Percentiles rank a stretch among this genome's conserved stretches.
phyloP scores from a whole-genome alignment of 305 asterid species.

The Fraxinus dipetala region DNA sequence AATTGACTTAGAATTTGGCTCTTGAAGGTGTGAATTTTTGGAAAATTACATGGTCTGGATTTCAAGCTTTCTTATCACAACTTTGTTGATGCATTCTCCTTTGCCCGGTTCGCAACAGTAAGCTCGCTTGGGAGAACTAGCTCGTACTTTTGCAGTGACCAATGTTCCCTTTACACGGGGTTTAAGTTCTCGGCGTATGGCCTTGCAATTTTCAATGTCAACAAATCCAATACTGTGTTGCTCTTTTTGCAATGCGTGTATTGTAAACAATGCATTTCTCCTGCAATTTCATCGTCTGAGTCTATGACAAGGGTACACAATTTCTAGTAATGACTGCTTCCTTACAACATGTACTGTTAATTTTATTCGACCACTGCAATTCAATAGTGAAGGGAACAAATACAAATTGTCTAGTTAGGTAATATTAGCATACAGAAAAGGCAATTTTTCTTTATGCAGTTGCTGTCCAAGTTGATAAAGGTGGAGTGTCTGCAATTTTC shows the following conservation, averaged over 20 bases:
- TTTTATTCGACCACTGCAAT: neutral
- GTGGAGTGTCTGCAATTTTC: conserved; percentile 56
- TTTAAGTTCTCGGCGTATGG: neutral
- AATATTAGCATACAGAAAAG: neutral
- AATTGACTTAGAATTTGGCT: neutral
- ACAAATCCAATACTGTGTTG: neutral
- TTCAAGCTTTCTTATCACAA: neutral
- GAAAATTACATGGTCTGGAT: neutral
- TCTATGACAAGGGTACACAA: neutral
- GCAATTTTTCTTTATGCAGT: neutral
- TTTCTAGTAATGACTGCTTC: neutral
- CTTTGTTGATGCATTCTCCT: neutral
- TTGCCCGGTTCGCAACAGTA: neutral
- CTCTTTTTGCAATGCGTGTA: neutral
- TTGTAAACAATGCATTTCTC: neutral
- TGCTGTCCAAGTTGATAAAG: conserved; percentile 39
- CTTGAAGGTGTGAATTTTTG: neutral
- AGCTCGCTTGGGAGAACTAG: neutral
- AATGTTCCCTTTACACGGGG: neutral
- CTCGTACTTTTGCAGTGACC: neutral
- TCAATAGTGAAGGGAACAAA: neutral
- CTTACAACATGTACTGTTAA: neutral
- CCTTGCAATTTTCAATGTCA: neutral
- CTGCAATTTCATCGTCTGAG: neutral
- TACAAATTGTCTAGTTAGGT: neutral